Base-by-base conservation (phyloP, 208 protist species). In the Crithidia fasciculata region DNA sequence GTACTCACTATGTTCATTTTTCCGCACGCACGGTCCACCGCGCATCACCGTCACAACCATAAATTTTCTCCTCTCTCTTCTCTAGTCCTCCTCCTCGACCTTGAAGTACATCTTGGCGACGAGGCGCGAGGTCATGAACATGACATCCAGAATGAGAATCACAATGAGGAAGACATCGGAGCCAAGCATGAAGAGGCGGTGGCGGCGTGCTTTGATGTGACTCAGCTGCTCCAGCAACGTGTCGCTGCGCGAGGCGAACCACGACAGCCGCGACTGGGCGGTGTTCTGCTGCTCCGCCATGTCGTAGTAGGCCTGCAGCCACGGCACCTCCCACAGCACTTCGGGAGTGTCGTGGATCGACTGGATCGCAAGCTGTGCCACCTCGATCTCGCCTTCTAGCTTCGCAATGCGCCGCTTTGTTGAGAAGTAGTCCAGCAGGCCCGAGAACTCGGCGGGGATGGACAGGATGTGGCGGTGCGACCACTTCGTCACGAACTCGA, bases 141-240 rank as follows among this genome's bases (percentile, higher is more conserved):
- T 56, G 12, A 91, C 86, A 58, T 94, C 89, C 15, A 84, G 59
- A 45, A 94, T 68, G 0, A 94, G 74, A 40, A 94, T 61, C 18
- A 89, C 78, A 67, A 94, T 94, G 10, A 94, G 77, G 68, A 91
- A 88, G 5, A 91, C 84, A 66, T 94, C 89, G 13, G 85, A 89
- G 36, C 89, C 84, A 9, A 91, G 63, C 78, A 94, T 94, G 68
- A 93, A 93, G n/a, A 93, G 75, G 50, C 83, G 52, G 71, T 83
- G 76, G 19, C 80, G 85, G 10, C 88, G 76, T n/a, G 54, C 73
- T 65, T 93, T 90, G 45, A 90, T 83, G 61, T 83, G 76, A 6
- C 69, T 78, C 40, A 93, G 70, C 72, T 93, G 83, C 69, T 90
- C 84, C 41, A 93, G 62, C 16, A 93, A 64, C 36, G 86, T 86